A percentile compares a stretch with the other conserved stretches of the same genome.
Evolutionary conservation across 331 rosid species (phyloP).

Genomic region (Acacia pycnantha): DNA sequence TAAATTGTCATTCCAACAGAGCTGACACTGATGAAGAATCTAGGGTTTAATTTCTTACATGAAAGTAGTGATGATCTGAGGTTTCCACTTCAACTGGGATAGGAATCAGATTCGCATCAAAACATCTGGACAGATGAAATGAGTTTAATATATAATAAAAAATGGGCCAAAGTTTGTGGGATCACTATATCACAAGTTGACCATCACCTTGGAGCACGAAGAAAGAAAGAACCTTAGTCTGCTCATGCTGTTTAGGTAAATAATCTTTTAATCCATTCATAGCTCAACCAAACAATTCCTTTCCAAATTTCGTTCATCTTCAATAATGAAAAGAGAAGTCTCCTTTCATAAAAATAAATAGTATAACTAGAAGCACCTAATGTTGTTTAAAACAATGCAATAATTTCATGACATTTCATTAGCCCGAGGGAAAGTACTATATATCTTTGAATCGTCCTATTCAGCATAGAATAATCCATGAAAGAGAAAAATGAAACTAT

Average conservation of each 20-base stretch:
- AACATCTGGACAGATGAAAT: conserved; percentile 59
- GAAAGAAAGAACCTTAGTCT: not conserved
- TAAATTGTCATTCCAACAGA: conserved; percentile 20
- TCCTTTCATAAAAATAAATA: not conserved
- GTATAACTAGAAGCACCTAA: not conserved
- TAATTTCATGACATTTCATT: not conserved
- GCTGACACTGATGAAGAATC: conserved; percentile 11
- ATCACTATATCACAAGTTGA: conserved; percentile 17
- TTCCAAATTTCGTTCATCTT: not conserved
- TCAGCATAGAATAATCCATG: not conserved
- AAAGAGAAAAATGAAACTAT: not conserved
- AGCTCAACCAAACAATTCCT: not conserved
- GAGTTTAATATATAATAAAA: not conserved
- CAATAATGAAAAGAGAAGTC: not conserved
- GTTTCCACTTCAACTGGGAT: conserved; percentile 87
- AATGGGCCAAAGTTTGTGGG: not conserved
- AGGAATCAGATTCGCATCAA: conserved; percentile 84
- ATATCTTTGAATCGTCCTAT: not conserved
- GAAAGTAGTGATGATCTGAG: conserved; percentile 74
- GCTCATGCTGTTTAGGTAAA: not conserved
- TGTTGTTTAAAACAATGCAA: not conserved
- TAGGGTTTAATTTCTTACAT: conserved; percentile 48
- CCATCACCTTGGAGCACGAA: not conserved
- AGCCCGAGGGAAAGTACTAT: not conserved
- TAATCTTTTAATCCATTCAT: conserved; percentile 1